phyloP scores from a whole-genome alignment of 768 basidiomycete species.

The Austroboletus festivus region DNA sequence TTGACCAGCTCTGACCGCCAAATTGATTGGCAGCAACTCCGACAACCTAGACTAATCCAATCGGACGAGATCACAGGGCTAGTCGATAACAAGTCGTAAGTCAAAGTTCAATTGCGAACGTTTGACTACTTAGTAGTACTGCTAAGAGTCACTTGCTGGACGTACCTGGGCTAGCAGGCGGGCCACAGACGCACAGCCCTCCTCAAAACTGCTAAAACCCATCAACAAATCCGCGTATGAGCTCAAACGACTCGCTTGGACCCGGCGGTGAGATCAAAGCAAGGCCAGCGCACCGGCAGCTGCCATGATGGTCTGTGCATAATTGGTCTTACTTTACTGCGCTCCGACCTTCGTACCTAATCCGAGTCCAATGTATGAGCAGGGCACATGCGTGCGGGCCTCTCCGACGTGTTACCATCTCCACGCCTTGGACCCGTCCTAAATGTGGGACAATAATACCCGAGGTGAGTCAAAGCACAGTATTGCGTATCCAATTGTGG shows the following conservation, averaged over 20 bases:
- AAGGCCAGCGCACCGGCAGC: slow-evolving; percentile 13
- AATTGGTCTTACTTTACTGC: background rate
- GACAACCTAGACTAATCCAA: too few relatives aligned
- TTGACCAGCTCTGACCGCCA: background rate
- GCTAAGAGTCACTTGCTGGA: too few relatives aligned
- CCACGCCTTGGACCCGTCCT: slow-evolving; percentile 3
- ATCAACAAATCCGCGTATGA: too few relatives aligned
- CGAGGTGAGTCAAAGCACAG: slow-evolving; percentile 14
- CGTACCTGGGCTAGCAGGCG: too few relatives aligned
- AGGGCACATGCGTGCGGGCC: background rate
- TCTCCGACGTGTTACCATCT: background rate
- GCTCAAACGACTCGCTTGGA: slow-evolving; percentile 1
- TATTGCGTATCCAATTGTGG: background rate
- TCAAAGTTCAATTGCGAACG: too few relatives aligned
- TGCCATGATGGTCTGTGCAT: background rate
- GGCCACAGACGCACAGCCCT: too few relatives aligned
- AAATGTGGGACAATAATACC: slow-evolving; percentile 3
- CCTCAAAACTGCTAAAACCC: too few relatives aligned
- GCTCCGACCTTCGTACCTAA: background rate
- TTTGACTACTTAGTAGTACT: too few relatives aligned
- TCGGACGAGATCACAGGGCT: too few relatives aligned
- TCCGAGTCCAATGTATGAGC: too few relatives aligned
- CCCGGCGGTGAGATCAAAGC: slow-evolving; percentile 17
- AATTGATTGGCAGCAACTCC: background rate
- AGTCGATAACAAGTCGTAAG: too few relatives aligned